Percentiles rank a stretch among this genome's conserved stretches.
phyloP scores from a whole-genome alignment of 1,284 basidiomycete species.

The Ceratorhiza oryzae-sativae region DNA sequence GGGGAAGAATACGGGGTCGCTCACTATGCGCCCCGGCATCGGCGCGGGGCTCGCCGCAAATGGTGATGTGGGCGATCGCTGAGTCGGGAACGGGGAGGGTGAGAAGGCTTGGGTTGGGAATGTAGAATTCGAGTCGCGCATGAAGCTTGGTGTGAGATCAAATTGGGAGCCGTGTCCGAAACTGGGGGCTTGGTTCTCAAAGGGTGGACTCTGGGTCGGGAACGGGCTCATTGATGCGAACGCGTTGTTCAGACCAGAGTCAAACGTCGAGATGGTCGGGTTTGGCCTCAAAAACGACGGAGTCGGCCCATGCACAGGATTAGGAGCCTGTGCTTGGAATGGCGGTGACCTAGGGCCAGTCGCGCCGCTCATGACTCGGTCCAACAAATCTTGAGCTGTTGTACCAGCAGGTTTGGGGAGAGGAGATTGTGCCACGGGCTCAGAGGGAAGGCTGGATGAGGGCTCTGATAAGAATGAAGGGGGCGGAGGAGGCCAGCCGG shows the following conservation, averaged over 20 bases:
- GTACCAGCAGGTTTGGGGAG: conserved; percentile 49
- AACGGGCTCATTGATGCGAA: conserved; percentile 9
- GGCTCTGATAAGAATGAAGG: conserved; percentile 18
- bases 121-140: not conserved
- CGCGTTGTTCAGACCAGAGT: not conserved
- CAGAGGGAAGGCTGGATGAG: conserved; percentile 25
- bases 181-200: not conserved
- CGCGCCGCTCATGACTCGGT: conserved; percentile 58
- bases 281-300: conserved; percentile 29
- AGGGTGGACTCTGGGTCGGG: conserved; percentile 7
- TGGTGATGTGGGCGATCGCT: conserved; percentile 11
- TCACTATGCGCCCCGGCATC: not conserved
- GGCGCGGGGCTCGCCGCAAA: not conserved
- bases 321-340: not conserved
- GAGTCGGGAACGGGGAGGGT: conserved; percentile 19
- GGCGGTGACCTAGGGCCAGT: conserved; percentile 11
- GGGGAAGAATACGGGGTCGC: conserved; percentile 23
- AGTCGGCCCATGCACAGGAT: conserved; percentile 17
- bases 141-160: not conserved
- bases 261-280: not conserved
- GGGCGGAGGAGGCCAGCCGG: conserved; percentile 37
- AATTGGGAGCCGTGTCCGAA: not conserved
- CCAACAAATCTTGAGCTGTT: conserved; percentile 69
- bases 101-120: conserved; percentile 3
- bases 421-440: conserved; percentile 14